Conservation (phyloP, 768 basidiomycete species). For the Naganishia vishniacii region DNA sequence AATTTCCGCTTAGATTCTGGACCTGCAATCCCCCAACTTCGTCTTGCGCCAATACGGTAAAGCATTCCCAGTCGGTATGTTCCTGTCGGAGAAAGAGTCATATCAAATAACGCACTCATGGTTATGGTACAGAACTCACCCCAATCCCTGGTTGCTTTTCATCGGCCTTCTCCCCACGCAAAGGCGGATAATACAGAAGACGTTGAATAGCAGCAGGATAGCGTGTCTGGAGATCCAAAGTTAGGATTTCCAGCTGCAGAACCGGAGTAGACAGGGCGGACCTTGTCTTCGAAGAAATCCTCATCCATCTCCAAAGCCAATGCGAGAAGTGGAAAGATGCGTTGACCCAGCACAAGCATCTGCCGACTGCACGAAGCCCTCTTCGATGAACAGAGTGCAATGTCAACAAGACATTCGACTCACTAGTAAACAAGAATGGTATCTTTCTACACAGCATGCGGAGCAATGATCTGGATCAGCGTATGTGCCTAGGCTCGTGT, state of each 20-base stretch:
- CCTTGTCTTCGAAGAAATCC: constrained; percentile 74
- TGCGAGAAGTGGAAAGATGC: constrained; percentile 77
- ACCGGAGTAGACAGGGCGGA: background rate
- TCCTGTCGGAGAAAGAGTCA: background rate
- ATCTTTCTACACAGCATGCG: constrained; percentile 23
- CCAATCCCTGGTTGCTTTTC: constrained; percentile 72
- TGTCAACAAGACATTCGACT: too few species aligned
- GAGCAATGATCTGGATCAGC: background rate
- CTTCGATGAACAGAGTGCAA: background rate
- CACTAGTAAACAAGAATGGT: constrained; percentile 39
- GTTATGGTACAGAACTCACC: constrained; percentile 48
- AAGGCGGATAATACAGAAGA: constrained; percentile 76
- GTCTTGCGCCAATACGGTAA: constrained; percentile 71
- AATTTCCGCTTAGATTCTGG: constrained; percentile 65
- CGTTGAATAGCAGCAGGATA: constrained; percentile 79
- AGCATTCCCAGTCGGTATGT: constrained; percentile 57
- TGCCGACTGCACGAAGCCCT: constrained; percentile 37
- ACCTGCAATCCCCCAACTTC: constrained; percentile 66
- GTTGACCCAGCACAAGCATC: constrained; percentile 59
- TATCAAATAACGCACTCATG: too few species aligned
- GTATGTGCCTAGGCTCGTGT: background rate
- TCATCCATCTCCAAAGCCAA: constrained; percentile 70
- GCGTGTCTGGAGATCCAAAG: constrained; percentile 50
- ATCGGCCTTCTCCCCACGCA: constrained; percentile 56
- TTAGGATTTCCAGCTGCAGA: background rate